Base-by-base conservation (phyloP, 352 stramenopile species). In the Phytophthora europaea region DNA sequence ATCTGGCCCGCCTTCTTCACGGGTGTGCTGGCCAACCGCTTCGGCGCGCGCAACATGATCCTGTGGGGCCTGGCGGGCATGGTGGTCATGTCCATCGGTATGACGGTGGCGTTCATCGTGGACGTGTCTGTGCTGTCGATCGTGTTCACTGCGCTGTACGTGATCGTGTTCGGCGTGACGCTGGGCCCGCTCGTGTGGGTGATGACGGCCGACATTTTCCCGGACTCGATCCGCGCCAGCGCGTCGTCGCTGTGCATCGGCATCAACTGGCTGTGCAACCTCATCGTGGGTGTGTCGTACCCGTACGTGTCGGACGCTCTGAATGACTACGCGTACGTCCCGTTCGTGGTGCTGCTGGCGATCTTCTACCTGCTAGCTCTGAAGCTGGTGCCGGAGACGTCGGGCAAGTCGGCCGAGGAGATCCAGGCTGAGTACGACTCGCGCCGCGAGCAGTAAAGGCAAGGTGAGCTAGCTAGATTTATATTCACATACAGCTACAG, bases 41-140 rank as follows among this genome's bases (percentile, higher is more conserved):
- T 85, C 36, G 78, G 78, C 18, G 85, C 85, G 65, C 83, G 83
- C 48, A 83, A 51, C 33, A 85, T 94, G 77, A 75, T 92, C 6
- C 61, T 92, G 18, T 53, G 45, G 20, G 80, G 80, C 16, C 64
- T 81, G 31, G 23, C 61, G 0, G 62, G 67, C 18, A 91, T 89
- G 80, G 56, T 63, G 20, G 38, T 63, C 36, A 63, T 63, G 56
- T 63, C 56, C 12, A 22, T 63, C 36, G 56, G 56, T 20, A 63
- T 63, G 56, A 63, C 56, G 38, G 36, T 63, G 38, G 56, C 56
- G 7, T 61, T 61, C 54, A 26, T 60, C 16, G 53, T 60, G 53
- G 53, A 60, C 53, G 53, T 51, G 55, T 61, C 55, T 16, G 33
- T 34, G 28, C 55, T 61, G 36, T 61, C 34, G 18, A 61, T 61